Conservation (phyloP, 306 rosid genomes). For the Inga laurina region DNA sequence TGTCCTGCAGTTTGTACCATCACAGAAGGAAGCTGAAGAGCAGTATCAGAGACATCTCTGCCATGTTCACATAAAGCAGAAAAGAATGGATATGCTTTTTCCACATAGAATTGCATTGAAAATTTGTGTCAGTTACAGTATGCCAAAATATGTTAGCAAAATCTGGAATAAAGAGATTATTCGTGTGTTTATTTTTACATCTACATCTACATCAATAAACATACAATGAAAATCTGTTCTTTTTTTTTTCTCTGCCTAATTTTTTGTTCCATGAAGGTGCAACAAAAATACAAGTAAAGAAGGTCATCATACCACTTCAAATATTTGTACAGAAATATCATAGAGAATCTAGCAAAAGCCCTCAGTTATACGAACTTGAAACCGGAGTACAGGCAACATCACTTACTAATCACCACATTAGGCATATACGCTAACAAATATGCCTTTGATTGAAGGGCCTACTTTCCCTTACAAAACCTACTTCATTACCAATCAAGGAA, state of each 20-base stretch:
- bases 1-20: slow-evolving; percentile 5
- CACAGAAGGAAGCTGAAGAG: slow-evolving; percentile 13
- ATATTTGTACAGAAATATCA: neutral
- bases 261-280: neutral
- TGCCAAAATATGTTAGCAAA: slow-evolving; percentile 5
- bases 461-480: neutral
- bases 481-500: neutral
- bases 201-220: neutral
- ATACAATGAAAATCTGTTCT: neutral
- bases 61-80: slow-evolving; percentile 24
- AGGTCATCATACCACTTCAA: neutral
- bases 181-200: neutral
- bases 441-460: neutral
- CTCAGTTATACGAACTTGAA: neutral
- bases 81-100: slow-evolving; percentile 6
- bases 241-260: neutral
- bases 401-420: neutral
- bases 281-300: neutral
- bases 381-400: neutral
- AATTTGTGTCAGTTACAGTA: neutral
- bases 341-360: neutral
- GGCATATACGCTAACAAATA: neutral
- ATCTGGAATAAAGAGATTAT: neutral
- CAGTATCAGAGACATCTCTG: slow-evolving; percentile 11
- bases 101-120: slow-evolving; percentile 19